phyloP scores from a whole-genome alignment of 2,329 filamentous ascomycete species.

The Alternaria metachromatica region DNA sequence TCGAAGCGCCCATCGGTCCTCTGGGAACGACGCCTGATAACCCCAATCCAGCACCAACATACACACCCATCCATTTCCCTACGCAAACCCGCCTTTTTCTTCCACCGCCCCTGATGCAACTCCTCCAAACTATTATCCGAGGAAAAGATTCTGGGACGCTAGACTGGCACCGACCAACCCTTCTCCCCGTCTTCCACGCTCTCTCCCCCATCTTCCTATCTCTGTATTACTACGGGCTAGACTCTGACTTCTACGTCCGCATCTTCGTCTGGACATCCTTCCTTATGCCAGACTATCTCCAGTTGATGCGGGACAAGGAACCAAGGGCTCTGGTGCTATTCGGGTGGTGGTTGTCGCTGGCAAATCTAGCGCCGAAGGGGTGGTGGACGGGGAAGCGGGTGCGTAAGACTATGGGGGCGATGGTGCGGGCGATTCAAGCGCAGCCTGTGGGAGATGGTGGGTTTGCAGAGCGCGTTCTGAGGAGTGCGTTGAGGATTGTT shows the following conservation, averaged over 20 bases:
- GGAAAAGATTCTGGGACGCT: slow-evolving; percentile 17
- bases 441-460: slow-evolving; percentile 11
- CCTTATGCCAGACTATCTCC: slow-evolving; percentile 37
- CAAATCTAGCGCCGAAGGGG: slow-evolving; percentile 29
- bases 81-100: slow-evolving; percentile 31
- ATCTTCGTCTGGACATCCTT: slow-evolving; percentile 40
- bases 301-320: slow-evolving; percentile 29
- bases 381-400: slow-evolving; percentile 31
- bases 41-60: slow-evolving; percentile 38
- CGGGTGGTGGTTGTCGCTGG: slow-evolving; percentile 40
- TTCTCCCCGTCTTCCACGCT: slow-evolving; percentile 38
- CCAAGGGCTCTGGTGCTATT: slow-evolving; percentile 35
- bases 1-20: slow-evolving; percentile 13
- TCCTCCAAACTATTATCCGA: slow-evolving; percentile 26
- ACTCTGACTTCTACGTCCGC: slow-evolving; percentile 38
- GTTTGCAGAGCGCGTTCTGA: slow-evolving; percentile 21
- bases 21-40: slow-evolving; percentile 27
- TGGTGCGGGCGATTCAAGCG: slow-evolving; percentile 25
- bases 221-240: slow-evolving; percentile 40
- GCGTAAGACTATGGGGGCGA: slow-evolving; percentile 24
- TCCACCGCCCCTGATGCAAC: slow-evolving; percentile 32
- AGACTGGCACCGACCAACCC: slow-evolving; percentile 27
- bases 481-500: slow-evolving; percentile 29
- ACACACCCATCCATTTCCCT: slow-evolving; percentile 12
- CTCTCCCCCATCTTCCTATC: slow-evolving; percentile 43